Evolutionary conservation across 805 yeast genomes (phyloP), one percentile per base, ranked within the genome.

Genomic region (Candida golubevii): DNA sequence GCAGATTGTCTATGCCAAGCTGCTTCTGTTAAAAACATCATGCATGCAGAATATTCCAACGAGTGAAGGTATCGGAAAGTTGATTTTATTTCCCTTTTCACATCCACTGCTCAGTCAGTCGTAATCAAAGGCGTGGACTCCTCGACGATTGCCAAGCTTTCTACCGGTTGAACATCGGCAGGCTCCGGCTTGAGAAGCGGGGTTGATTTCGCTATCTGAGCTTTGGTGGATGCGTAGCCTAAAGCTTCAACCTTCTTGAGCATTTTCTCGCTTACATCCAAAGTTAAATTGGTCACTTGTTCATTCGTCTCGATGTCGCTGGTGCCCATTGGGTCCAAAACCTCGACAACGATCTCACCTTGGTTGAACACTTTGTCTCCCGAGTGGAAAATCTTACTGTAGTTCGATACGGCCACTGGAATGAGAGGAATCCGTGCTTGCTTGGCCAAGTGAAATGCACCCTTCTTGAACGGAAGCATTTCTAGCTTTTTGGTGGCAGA

Each of bases 401-500:
- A 87, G 69, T 93, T 93, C 29, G 91, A 79, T 8, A 88, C 89
- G 11, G 88, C 95, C 40, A 85, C 72, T 8, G 99, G 99, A 23
- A 93, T 79, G 40, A 93, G 73, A 14, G 98, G 98, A 32, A 91
- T 82, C 35, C 80, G 80, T 6, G 95, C 95, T 66, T 89, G 96
- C 50, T 86, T 85, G 7, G 99, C 99, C 59, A 93, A 76, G 66
- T 93, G 97, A 81, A 93, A 93, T 0, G 98, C 97, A 44, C 99
- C 99, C 62, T 93, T 93, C 66, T 93, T 93, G 70, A 93, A 88
- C 1, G 96, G 95, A 39, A 88, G 74, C 61, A 93, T 67, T 4
- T 74, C 80, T 40, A 95, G 83, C 31, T 74, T 74, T 23, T 78
- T 66, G 9, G 85, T 67, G 51, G 83, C 85, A 0, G 97, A 88